These are phyloP conservation scores for Colletotrichum sp. DNA, from an alignment of 2,329 filamentous ascomycete genomes.

Conservation along the genomic window DNA sequence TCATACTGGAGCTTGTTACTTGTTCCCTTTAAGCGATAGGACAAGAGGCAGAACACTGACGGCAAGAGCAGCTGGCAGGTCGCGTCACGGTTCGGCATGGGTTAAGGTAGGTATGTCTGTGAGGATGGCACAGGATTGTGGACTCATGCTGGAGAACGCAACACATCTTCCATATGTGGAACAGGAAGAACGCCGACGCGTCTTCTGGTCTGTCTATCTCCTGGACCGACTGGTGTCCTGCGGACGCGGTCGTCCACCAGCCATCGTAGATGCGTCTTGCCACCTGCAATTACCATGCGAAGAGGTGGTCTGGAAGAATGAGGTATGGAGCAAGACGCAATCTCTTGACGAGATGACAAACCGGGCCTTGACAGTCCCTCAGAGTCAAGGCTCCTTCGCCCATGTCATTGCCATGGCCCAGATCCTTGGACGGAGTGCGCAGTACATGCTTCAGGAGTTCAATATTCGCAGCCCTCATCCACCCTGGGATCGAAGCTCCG, in stretches of 20 bases:
- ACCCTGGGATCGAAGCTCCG: not conserved
- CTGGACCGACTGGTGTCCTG: constrained; percentile 41
- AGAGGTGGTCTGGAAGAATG: not conserved
- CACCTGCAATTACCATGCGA: constrained; percentile 33
- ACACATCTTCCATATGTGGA: constrained; percentile 15
- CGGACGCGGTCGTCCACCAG: constrained; percentile 35
- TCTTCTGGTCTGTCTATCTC: constrained; percentile 44
- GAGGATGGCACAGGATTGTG: constrained; percentile 35
- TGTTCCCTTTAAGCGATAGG: not conserved
- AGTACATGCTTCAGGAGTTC: not conserved
- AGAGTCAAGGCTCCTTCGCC: not conserved
- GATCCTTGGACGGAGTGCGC: not conserved
- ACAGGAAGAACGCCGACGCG: constrained; percentile 36
- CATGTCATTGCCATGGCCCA: not conserved
- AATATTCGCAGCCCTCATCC: not conserved
- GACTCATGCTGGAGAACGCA: constrained; percentile 32
- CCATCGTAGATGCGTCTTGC: constrained; percentile 37
- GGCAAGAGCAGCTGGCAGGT: not conserved
- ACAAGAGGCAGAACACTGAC: not conserved
- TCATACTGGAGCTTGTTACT: not conserved
- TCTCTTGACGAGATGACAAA: not conserved
- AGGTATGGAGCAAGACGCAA: not conserved
- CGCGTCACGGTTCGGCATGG: constrained; percentile 37
- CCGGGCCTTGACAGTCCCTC: not conserved
- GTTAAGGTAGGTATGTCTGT: constrained; percentile 37